Evolutionary conservation across 176 grass and related monocot genomes (phyloP).

Genomic region (Phoenix roebelenii): DNA sequence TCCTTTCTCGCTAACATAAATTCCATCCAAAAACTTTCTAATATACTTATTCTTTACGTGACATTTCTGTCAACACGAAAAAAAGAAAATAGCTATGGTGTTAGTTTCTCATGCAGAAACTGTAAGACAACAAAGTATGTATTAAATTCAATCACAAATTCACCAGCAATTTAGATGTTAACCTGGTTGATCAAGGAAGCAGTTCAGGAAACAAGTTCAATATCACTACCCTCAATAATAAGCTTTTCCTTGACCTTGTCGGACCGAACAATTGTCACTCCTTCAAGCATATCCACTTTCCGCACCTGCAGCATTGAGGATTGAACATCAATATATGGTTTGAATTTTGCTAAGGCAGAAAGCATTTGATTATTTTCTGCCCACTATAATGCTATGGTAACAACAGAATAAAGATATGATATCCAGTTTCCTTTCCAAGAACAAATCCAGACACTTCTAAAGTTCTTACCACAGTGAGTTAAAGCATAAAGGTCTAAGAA

Average conservation of each 20-base stretch:
- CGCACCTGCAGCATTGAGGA: constrained; percentile 35
- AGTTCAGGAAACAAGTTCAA: constrained; percentile 78
- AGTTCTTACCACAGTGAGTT: too few species aligned
- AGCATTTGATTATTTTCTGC: too few species aligned
- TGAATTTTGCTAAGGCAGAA: too few species aligned
- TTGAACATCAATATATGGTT: not conserved
- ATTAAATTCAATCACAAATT: too few species aligned
- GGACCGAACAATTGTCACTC: constrained; percentile 56
- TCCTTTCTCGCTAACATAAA: constrained; percentile 12
- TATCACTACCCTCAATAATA: constrained; percentile 74
- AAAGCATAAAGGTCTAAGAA: too few species aligned
- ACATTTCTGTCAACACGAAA: constrained; percentile 3
- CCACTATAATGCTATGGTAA: too few species aligned
- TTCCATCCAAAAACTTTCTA: constrained; percentile 16
- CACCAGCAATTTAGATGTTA: not conserved
- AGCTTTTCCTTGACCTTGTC: constrained; percentile 98
- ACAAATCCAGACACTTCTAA: too few species aligned
- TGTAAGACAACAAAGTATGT: too few species aligned
- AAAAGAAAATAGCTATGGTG: not conserved
- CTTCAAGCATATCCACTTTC: constrained; percentile 86
- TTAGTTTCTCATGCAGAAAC: too few species aligned
- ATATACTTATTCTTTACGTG: constrained; percentile 15
- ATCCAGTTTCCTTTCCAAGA: too few species aligned
- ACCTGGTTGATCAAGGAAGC: constrained; percentile 93
- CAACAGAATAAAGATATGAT: too few species aligned